These are phyloP conservation scores for Cyberlindnera japonica DNA, from an alignment of 805 yeast species.

Conservation along the genomic window DNA sequence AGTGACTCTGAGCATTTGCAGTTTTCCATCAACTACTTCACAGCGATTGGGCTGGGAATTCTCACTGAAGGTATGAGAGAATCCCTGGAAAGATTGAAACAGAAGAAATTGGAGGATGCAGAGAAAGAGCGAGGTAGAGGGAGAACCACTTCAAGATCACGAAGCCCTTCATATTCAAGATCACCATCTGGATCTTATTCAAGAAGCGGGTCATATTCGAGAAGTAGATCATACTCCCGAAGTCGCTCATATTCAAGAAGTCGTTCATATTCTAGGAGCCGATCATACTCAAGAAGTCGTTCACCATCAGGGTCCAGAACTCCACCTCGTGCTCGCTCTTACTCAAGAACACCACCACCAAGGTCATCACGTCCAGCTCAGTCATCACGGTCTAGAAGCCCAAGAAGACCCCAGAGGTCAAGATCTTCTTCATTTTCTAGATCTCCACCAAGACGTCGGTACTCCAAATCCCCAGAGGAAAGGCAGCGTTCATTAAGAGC, in stretches of 20 bases:
- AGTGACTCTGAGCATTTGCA: constrained; percentile 51
- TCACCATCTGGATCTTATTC: constrained; percentile 13
- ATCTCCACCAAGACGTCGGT: constrained; percentile 4
- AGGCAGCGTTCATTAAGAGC: constrained; percentile 13
- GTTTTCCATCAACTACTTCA: constrained; percentile 85
- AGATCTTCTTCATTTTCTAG: constrained; percentile 8
- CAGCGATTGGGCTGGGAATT: constrained; percentile 86
- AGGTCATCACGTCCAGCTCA: too few relatives aligned
- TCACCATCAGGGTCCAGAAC: too few relatives aligned
- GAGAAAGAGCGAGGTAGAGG: constrained; percentile 14
- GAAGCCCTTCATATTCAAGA: constrained; percentile 16
- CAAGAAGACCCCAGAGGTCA: constrained; percentile 11
- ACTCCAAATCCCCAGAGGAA: constrained; percentile 2
- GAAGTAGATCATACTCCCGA: too few relatives aligned
- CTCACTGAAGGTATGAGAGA: constrained; percentile 81
- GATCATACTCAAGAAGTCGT: constrained; percentile 1
- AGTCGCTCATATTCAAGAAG: too few relatives aligned
- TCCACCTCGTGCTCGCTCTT: too few relatives aligned
- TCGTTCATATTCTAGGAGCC: constrained; percentile 2
- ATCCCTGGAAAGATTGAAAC: constrained; percentile 29
- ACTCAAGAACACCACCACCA: too few relatives aligned
- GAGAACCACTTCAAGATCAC: constrained; percentile 24
- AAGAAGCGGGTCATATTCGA: too few relatives aligned
- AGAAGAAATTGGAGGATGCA: constrained; percentile 28
- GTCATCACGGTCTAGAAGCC: constrained; percentile 1